Conservation (phyloP, 2,329 filamentous ascomycete genomes). For the Neoascochyta sp. region DNA sequence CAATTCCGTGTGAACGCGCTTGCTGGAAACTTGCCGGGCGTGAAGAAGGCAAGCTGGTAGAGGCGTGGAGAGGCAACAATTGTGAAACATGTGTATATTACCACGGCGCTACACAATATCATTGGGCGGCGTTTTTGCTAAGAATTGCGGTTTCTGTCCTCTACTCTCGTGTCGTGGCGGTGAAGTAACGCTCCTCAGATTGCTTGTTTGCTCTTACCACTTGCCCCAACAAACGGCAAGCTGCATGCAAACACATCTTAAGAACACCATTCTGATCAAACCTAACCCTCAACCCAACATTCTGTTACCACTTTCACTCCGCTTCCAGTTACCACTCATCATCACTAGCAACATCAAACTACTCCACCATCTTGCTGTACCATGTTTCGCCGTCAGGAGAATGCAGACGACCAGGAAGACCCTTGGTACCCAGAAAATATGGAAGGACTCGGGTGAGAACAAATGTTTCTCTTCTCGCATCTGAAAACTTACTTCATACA, state of each 20-base stretch:
- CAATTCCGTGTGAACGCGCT: constrained; percentile 90
- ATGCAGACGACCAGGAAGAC: constrained; percentile 62
- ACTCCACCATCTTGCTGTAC: no score
- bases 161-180: constrained; percentile 3
- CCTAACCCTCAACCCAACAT: no score
- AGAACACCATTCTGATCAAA: no score
- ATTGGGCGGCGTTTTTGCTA: constrained; percentile 30
- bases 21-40: constrained; percentile 79
- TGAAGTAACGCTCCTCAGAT: constrained; percentile 10
- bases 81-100: constrained; percentile 28
- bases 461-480: no score
- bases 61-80: constrained; percentile 2
- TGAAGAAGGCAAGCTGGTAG: constrained; percentile 96
- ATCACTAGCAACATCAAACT: no score
- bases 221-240: constrained; percentile 10
- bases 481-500: constrained; percentile 32
- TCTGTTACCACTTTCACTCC: no score
- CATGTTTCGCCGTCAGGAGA: constrained; percentile 74
- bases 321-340: no score
- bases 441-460: constrained; percentile 64
- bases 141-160: constrained; percentile 1
- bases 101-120: constrained; percentile 10
- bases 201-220: constrained; percentile 16
- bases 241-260: constrained; percentile 1
- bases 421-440: constrained; percentile 63